Evolutionary conservation across 257 asterid species (phyloP).

Genomic region (Nicotiana knightiana): DNA sequence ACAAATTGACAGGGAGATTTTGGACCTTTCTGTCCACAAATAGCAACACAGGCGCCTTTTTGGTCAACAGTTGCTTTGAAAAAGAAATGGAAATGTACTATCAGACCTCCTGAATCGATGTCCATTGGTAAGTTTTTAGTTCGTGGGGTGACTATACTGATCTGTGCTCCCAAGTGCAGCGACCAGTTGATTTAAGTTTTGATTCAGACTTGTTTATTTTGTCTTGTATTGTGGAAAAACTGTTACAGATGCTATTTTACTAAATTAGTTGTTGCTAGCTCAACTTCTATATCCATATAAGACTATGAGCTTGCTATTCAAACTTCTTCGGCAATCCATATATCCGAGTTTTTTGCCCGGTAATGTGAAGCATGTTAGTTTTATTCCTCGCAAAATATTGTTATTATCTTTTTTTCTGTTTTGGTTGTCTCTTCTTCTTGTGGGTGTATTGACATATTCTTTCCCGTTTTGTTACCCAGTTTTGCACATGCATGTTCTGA

Average conservation of each 20-base stretch:
- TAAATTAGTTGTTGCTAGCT: no score
- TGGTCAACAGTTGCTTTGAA: constrained; percentile 94
- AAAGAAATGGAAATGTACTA: constrained; percentile 88
- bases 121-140: constrained; percentile 53
- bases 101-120: constrained; percentile 74
- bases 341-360: no score
- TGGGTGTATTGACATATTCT: no score
- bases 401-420: no score
- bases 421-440: no score
- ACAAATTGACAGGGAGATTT: constrained; percentile 58
- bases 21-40: constrained; percentile 78
- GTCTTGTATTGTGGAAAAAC: background rate
- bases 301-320: no score
- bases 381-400: no score
- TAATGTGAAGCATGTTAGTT: no score
- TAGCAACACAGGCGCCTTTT: constrained; percentile 67
- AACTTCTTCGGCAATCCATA: no score
- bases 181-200: background rate
- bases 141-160: background rate
- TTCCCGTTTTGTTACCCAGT: no score
- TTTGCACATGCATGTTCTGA: no score
- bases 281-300: no score
- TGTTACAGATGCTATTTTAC: background rate
- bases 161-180: background rate
- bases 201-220: background rate